Base-by-base conservation (phyloP, 2,329 filamentous ascomycete species). In the Xylaria sp. region DNA sequence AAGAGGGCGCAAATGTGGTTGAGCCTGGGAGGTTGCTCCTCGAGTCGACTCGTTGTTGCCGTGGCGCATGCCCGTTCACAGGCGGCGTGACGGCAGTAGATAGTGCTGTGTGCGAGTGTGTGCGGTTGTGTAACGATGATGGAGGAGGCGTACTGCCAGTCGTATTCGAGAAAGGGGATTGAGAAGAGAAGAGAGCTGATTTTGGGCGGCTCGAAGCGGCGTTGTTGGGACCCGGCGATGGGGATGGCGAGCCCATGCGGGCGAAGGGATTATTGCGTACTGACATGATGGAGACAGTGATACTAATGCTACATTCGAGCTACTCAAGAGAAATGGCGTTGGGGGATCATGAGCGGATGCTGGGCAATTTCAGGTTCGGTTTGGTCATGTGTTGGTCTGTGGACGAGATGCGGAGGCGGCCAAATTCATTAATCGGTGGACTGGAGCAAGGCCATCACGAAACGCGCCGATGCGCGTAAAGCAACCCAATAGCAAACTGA, bases 1-100 rank as follows among this genome's bases (percentile, higher is more conserved):
- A 99, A 9, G 92, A 92, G 2, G 94, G 95, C 37, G 95, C 94
- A 80, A 99, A 99, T 1, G 95, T 99, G 67, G 87, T 90, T 0
- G 90, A 92, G 6, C 83, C 81, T 6, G 87, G 83, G 2, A 84
- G 85, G 70, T 82, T 85, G 62, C 84, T 88, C 67, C 86, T 84
- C 4, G 93, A 95, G 68, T 89, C 86, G 50, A 77, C 79, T 28
- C 83, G 80, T 19, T 77, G 75, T 67, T 84, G 79, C 31, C 79
- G 76, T 17, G 74, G 66, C 23, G 70, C 71, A 53, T 74, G 67
- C 47, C 72, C 71, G 45, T 75, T 70, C 28, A 77, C 74, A 50
- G 81, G 76, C 19, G 76, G 75, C n/a, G 76, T 70, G 6, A 81
- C 72, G 35, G 75, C 71, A 38, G 79, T 76, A 25, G 79, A 77